phyloP scores from a whole-genome alignment of 129 eudicot genomes.

The carrot (Daucus carota) region DNA sequence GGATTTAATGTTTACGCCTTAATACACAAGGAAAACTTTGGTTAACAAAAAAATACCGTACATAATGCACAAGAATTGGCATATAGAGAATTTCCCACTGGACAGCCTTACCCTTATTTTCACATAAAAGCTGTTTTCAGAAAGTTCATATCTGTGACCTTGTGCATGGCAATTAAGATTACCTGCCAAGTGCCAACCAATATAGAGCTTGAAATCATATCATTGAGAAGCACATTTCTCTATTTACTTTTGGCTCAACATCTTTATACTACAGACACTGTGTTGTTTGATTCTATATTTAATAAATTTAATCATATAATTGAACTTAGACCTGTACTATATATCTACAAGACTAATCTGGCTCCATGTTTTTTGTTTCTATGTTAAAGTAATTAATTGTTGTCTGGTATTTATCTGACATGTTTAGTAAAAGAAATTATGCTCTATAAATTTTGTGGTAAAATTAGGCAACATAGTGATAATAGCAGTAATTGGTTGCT shows the following conservation, averaged over 20 bases:
- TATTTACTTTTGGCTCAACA: background rate
- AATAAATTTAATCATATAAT: too few relatives aligned
- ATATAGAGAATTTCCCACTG: background rate
- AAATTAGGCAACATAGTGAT: background rate
- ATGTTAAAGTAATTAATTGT: background rate
- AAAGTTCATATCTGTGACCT: background rate
- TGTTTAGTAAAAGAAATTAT: background rate
- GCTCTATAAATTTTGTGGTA: background rate
- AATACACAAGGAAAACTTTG: background rate
- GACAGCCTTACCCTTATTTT: background rate
- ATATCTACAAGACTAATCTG: too few relatives aligned
- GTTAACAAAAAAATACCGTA: background rate
- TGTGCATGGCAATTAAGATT: background rate
- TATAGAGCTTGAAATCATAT: background rate
- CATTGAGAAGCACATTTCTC: background rate
- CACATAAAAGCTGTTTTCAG: background rate
- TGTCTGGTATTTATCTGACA: background rate
- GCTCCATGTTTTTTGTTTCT: background rate
- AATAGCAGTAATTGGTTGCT: background rate
- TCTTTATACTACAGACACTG: background rate
- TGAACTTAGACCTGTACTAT: background rate
- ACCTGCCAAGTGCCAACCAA: background rate
- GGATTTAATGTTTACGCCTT: background rate
- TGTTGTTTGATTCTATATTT: background rate
- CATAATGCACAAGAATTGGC: background rate